phyloP scores from a whole-genome alignment of 805 yeast species.

The Metschnikowia drakensbergensis region DNA sequence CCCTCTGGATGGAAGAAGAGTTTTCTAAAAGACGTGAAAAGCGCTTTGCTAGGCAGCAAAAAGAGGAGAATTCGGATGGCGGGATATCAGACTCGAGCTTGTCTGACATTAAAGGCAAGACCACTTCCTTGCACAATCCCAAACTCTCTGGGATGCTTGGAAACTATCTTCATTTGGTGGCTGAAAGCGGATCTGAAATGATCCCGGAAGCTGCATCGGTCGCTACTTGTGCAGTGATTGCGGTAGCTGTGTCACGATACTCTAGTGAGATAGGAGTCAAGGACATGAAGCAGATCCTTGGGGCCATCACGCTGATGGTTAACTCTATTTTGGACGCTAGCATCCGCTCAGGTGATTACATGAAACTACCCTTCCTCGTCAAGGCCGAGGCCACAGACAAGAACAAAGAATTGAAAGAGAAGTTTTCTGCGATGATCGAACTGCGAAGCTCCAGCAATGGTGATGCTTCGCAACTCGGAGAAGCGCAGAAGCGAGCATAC shows the following conservation, averaged over 20 bases:
- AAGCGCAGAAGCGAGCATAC: neutral
- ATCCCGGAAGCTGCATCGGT: constrained; percentile 28
- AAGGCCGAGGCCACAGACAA: constrained; percentile 1
- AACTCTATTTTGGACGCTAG: constrained; percentile 11
- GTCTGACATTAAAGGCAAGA: neutral
- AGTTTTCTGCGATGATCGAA: constrained; percentile 1
- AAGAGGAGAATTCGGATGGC: constrained; percentile 18
- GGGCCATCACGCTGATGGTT: constrained; percentile 11
- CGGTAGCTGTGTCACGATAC: constrained; percentile 14
- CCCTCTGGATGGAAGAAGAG: constrained; percentile 72
- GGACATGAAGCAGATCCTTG: constrained; percentile 7
- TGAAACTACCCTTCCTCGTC: constrained; percentile 13
- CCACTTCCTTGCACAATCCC: constrained; percentile 20
- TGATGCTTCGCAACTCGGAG: neutral
- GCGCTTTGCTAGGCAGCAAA: constrained; percentile 47
- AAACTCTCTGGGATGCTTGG: constrained; percentile 24
- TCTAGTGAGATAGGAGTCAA: constrained; percentile 2
- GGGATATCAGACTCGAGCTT: neutral
- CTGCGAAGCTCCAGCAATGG: neutral
- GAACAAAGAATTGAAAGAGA: neutral
- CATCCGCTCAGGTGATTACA: constrained; percentile 11
- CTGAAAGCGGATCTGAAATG: constrained; percentile 30
- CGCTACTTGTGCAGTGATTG: constrained; percentile 24
- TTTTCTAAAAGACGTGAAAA: constrained; percentile 62
- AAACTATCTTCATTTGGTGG: constrained; percentile 36